Conservation (phyloP, 2,329 filamentous ascomycete species). For the Clonostachys byssicola region DNA sequence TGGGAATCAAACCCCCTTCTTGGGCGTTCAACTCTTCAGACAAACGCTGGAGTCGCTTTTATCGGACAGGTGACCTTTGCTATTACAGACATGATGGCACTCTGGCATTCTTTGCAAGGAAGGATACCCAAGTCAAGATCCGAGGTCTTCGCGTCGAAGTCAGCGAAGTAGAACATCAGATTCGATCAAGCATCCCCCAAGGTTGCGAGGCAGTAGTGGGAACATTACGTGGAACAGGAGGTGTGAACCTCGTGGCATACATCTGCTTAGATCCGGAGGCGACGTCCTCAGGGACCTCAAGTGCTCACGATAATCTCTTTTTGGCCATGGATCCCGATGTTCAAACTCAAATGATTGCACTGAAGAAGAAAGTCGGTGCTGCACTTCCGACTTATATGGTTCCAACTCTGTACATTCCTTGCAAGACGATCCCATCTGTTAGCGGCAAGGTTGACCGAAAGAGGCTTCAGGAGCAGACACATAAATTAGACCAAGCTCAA, state of each 20-base stretch:
- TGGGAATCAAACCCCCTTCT: slow-evolving; percentile 1
- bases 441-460: slow-evolving; percentile 9
- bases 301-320: no score
- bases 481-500: slow-evolving; percentile 3
- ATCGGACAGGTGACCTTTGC: neutral
- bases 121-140: slow-evolving; percentile 2
- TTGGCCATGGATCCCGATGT: no score
- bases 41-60: slow-evolving; percentile 1
- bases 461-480: slow-evolving; percentile 1
- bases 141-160: neutral
- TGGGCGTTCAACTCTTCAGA: slow-evolving; percentile 1
- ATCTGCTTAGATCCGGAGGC: no score
- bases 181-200: neutral
- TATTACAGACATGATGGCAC: neutral
- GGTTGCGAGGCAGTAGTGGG: no score
- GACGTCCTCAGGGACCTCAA: no score
- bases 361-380: slow-evolving; percentile 2
- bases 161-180: neutral
- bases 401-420: slow-evolving; percentile 10
- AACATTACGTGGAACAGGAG: no score
- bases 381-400: slow-evolving; percentile 11
- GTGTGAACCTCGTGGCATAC: no score
- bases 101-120: neutral
- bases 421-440: slow-evolving; percentile 9
- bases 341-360: no score